phyloP scores from a whole-genome alignment of 805 yeast species.

The Candida ponderosae region DNA sequence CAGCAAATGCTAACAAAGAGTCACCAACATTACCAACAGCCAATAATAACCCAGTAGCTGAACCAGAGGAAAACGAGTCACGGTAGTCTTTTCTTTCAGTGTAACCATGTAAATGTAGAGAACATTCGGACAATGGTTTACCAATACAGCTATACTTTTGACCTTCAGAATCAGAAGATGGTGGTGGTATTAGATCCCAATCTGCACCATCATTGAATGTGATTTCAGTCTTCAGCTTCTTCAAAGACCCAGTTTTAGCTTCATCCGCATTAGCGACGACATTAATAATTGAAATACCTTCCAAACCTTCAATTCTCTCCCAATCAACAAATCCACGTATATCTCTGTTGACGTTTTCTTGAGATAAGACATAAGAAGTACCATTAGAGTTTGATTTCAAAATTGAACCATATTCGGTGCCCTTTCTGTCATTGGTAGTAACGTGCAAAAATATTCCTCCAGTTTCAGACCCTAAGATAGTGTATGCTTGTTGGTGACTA shows the following conservation, averaged over 20 bases:
- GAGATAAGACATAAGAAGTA: constrained; percentile 67
- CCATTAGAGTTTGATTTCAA: constrained; percentile 90
- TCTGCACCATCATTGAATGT: constrained; percentile 89
- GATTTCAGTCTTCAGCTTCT: constrained; percentile 61
- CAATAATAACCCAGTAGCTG: constrained; percentile 82
- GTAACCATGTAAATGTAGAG: constrained; percentile 82
- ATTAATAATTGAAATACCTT: constrained; percentile 77
- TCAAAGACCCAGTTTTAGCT: constrained; percentile 35
- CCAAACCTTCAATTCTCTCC: constrained; percentile 75
- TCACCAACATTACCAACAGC: constrained; percentile 90
- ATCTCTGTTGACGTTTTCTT: constrained; percentile 73
- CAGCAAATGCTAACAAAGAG: constrained; percentile 35
- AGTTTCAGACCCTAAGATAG: constrained; percentile 68
- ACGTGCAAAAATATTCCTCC: constrained; percentile 78
- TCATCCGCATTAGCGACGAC: constrained; percentile 49
- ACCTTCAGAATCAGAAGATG: constrained; percentile 55
- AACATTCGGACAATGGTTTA: constrained; percentile 49
- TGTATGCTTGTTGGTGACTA: constrained; percentile 64
- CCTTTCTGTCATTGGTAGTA: constrained; percentile 46
- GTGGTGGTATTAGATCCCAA: constrained; percentile 72
- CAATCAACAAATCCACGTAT: constrained; percentile 74
- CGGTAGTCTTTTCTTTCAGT: constrained; percentile 81
- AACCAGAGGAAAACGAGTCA: constrained; percentile 79
- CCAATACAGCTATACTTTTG: constrained; percentile 46
- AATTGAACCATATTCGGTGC: constrained; percentile 65